These are phyloP conservation scores for Suillus alpinus DNA, from an alignment of 768 basidiomycete species.

Conservation along the genomic window DNA sequence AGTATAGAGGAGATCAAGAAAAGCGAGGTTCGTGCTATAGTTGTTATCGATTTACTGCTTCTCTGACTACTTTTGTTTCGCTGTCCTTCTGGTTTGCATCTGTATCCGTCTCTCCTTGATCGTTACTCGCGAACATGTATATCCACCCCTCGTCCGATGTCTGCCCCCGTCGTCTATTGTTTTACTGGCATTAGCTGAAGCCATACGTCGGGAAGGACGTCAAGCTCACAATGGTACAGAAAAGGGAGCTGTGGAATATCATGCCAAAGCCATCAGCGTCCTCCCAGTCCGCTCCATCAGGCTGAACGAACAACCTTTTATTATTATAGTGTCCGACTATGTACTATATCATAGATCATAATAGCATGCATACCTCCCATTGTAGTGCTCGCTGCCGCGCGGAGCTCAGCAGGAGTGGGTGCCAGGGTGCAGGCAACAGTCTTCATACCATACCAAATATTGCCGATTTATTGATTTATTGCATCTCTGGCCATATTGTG, in stretches of 20 bases:
- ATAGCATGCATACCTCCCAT: neutral
- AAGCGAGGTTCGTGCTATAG: constrained; percentile 47
- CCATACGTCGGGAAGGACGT: constrained; percentile 6
- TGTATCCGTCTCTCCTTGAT: neutral
- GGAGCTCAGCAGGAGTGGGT: neutral
- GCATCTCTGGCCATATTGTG: neutral
- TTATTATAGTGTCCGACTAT: neutral
- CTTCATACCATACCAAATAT: neutral
- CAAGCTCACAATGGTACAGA: constrained; percentile 1
- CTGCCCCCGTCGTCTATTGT: neutral
- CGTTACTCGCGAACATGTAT: neutral
- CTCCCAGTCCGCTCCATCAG: neutral
- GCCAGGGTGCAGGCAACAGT: neutral
- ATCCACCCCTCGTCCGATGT: too few species aligned
- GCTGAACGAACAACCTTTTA: neutral
- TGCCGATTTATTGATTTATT: neutral
- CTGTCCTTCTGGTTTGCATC: neutral
- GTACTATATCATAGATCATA: neutral
- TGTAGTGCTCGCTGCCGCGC: neutral
- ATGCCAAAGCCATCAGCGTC: neutral
- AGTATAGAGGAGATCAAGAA: constrained; percentile 56
- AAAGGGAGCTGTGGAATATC: constrained; percentile 3
- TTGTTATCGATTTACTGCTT: neutral
- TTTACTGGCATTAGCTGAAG: neutral
- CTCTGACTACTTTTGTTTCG: neutral